phyloP scores from a whole-genome alignment of 176 grass and related monocot genomes.

The Oryza nivara region DNA sequence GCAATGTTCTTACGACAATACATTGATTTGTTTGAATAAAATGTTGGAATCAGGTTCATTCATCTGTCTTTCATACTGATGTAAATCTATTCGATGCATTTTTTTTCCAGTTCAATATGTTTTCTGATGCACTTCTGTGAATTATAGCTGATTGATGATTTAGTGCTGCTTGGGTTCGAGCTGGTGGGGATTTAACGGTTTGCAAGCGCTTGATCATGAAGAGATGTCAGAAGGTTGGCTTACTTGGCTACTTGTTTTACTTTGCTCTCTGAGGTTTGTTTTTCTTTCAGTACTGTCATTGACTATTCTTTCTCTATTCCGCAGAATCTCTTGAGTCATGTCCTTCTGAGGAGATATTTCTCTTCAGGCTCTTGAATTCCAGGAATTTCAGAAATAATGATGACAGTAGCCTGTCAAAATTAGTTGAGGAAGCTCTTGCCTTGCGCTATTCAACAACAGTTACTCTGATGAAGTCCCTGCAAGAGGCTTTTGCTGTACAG shows the following conservation, averaged over 20 bases:
- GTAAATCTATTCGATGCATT: conserved; percentile 25
- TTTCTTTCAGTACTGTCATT: conserved; percentile 24
- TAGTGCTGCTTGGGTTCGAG: conserved; percentile 71
- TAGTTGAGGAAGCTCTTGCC: conserved; percentile 75
- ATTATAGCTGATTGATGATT: conserved; percentile 90
- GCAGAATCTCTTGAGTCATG: conserved; percentile 67
- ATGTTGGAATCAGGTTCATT: conserved; percentile 92
- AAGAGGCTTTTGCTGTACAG: conserved; percentile 64
- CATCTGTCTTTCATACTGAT: conserved; percentile 4
- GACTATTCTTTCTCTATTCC: conserved; percentile 46
- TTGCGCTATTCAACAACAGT: conserved; percentile 63
- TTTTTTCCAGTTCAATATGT: conserved; percentile 39
- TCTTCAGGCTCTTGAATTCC: conserved; percentile 70
- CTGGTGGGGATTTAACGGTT: conserved; percentile 59
- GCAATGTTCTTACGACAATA: conserved; percentile 75
- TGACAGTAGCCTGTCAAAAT: conserved; percentile 46
- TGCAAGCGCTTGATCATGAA: conserved; percentile 70
- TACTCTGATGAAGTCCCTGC: conserved; percentile 78
- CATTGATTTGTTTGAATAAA: conserved; percentile 84
- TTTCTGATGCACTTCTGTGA: conserved; percentile 44
- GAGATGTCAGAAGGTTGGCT: conserved; percentile 66
- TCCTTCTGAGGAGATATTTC: conserved; percentile 84
- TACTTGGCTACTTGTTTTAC: conserved; percentile 43
- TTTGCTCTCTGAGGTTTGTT: conserved; percentile 17
- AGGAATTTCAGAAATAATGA: conserved; percentile 39